Conservation (phyloP, 371 early-diverging fungal species). For the Dichotomocladium elegans region DNA sequence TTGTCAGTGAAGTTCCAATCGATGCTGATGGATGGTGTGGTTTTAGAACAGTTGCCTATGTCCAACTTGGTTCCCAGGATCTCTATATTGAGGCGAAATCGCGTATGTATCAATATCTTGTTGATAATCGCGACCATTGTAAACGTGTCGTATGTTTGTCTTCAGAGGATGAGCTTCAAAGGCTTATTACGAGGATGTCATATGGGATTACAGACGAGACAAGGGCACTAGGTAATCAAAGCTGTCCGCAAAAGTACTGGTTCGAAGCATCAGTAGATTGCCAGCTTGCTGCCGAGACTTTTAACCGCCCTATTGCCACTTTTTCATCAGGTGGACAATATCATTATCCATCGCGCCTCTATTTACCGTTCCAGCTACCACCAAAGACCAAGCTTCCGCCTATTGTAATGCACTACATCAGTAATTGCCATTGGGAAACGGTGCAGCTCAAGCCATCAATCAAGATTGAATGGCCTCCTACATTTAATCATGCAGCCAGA, state of each 20-base stretch:
- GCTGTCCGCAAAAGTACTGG: neutral
- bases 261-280: neutral
- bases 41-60: neutral
- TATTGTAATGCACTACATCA: too few relatives aligned
- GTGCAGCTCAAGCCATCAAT: neutral
- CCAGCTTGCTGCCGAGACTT: conserved; percentile 5
- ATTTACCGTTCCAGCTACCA: neutral
- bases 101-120: neutral
- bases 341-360: neutral
- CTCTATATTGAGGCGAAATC: neutral
- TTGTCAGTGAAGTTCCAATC: neutral
- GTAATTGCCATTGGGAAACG: too few relatives aligned
- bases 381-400: neutral
- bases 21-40: neutral
- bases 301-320: neutral
- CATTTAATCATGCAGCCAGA: neutral
- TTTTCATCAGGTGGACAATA: neutral
- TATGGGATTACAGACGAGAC: neutral
- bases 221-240: neutral
- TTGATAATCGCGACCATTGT: neutral
- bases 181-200: neutral
- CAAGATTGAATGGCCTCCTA: neutral
- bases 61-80: neutral
- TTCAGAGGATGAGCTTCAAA: neutral
- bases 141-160: neutral